phyloP scores from a whole-genome alignment of 139 green algal genomes.

The Tetraselmis chui region DNA sequence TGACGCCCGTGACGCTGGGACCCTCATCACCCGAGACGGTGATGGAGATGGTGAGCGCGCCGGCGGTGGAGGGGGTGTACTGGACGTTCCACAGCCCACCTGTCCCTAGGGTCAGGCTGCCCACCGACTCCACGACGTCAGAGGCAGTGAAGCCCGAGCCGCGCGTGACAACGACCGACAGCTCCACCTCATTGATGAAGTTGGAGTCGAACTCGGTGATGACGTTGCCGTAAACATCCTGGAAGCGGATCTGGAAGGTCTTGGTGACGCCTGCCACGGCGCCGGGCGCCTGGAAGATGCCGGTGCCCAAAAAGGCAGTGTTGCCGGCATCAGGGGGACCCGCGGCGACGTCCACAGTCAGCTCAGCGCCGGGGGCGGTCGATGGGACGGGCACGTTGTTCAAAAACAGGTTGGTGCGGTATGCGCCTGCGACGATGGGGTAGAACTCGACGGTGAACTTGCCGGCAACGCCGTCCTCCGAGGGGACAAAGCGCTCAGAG shows the following conservation, averaged over 20 bases:
- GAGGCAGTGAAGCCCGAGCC: background rate
- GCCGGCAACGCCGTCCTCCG: background rate
- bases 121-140: background rate
- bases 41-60: background rate
- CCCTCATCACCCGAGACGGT: background rate
- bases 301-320: background rate
- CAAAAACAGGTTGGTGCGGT: background rate
- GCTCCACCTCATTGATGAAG: background rate
- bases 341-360: background rate
- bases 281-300: background rate
- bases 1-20: background rate
- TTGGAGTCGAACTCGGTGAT: background rate
- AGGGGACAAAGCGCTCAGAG: background rate
- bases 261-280: background rate
- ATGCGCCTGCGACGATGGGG: background rate
- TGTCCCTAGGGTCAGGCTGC: background rate
- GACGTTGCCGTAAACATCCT: background rate
- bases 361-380: background rate
- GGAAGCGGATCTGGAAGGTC: background rate
- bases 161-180: background rate
- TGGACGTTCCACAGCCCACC: background rate
- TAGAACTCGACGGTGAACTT: background rate
- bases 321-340: background rate
- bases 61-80: background rate
- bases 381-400: background rate